Base-by-base conservation (phyloP, 2,329 filamentous ascomycete species). In the Trichoderma atroviride region DNA sequence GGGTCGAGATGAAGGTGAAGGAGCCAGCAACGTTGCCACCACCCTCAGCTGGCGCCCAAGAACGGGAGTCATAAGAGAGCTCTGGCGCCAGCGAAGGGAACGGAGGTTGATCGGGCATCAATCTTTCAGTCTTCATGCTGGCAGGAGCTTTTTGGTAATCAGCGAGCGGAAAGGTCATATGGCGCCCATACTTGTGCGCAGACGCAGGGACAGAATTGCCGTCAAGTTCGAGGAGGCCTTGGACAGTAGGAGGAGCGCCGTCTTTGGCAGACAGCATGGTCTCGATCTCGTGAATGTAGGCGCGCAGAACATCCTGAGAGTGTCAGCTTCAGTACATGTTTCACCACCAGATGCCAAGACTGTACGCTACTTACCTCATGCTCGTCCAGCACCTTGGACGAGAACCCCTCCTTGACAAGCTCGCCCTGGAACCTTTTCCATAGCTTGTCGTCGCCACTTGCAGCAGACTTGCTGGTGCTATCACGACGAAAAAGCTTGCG, bases 211-310 rank as follows among this genome's bases (percentile, higher is more conserved):
- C 71, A 22, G 74, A 75, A 58, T 74, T 74, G 67, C 77, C 78
- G 64, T 81, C 79, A 43, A 81, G 79, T 72, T 85, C 84, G n/a
- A 89, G 80, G 11, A 88, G 79, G 0, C 86, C 85, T 67, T 86
- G 83, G 16, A 87, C 82, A 2, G 85, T 84, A 3, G 85, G 84
- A 14, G 82, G 82, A 40, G 79, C 77, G 31, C 82, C 82, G 27
- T 80, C 81, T 50, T 81, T 80, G 14, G 79, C 75, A n/a, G 78
- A 76, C 43, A 81, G 80, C 67, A 84, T 80, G 52, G 86, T 83
- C 71, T 88, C 85, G 71, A 89, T 82, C 74, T 88, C 85, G 43
- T 86, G 85, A 53, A 90, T 88, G 74, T 90, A 89, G 24, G 87
- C 86, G 71, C 86, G 82, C 29, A 89, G 78, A 11, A 88, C 81